Conservation (phyloP, 495 filamentous ascomycete species). For the Penicillium flavigenum region DNA sequence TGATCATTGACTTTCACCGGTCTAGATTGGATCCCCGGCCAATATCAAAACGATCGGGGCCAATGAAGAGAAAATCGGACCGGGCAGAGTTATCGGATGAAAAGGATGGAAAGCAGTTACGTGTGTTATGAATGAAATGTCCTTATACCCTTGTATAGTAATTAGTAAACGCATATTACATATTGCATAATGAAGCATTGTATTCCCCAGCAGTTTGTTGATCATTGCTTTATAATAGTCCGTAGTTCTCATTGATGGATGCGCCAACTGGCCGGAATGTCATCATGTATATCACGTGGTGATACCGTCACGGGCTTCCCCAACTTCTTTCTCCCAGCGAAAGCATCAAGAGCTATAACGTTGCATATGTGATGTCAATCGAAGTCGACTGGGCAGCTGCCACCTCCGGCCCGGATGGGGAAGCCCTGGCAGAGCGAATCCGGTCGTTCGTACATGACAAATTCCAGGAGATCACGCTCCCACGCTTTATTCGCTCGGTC, state of each 20-base stretch:
- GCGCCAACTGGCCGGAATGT: neutral
- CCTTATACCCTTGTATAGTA: neutral
- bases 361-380: constrained; percentile 78
- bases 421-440: constrained; percentile 77
- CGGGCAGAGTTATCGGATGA: too few species aligned
- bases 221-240: neutral
- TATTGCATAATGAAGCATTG: neutral
- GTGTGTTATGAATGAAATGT: too few species aligned
- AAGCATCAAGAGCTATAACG: constrained; percentile 8
- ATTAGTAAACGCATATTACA: neutral
- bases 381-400: constrained; percentile 93
- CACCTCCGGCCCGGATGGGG: constrained; percentile 84
- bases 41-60: neutral
- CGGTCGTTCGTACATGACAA: constrained; percentile 92
- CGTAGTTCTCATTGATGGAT: neutral
- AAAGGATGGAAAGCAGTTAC: too few species aligned
- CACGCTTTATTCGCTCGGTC: constrained; percentile 94
- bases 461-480: constrained; percentile 87
- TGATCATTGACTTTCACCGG: constrained; percentile 36
- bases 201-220: neutral
- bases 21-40: neutral
- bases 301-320: constrained; percentile 3
- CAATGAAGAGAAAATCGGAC: too few species aligned
- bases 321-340: constrained; percentile 1
- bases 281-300: constrained; percentile 10